Evolutionary conservation across 1,139 yeast species (phyloP).

Genomic region (Kodamaea suecica): DNA sequence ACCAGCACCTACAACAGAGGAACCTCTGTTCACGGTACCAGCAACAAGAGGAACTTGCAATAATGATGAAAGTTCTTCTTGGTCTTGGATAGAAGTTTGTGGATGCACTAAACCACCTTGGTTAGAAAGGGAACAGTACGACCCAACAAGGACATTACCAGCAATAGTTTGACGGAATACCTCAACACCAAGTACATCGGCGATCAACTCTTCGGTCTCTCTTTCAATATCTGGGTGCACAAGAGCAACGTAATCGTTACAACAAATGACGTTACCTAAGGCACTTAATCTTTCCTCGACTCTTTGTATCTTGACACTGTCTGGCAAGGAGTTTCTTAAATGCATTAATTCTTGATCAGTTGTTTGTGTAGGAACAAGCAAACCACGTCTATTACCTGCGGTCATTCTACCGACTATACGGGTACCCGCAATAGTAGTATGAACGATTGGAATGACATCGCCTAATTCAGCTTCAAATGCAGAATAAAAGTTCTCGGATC

Average conservation of each 20-base stretch:
- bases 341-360: conserved; percentile 99
- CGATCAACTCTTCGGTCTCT: conserved; percentile 97
- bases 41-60: conserved; percentile 98
- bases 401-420: conserved; percentile 98
- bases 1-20: conserved; percentile 97
- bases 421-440: conserved; percentile 96
- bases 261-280: conserved; percentile 95
- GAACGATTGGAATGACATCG: conserved; percentile 93
- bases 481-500: conserved; percentile 95
- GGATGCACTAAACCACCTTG: conserved; percentile 99
- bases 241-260: conserved; percentile 97
- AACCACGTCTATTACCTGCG: conserved; percentile 97
- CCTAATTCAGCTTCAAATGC: conserved; percentile 98
- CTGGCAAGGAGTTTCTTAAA: conserved; percentile 96
- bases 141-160: conserved; percentile 95
- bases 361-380: conserved; percentile 95
- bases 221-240: conserved; percentile 99
- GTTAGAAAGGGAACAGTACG: conserved; percentile 90
- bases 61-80: conserved; percentile 93
- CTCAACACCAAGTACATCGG: conserved; percentile 98
- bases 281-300: conserved; percentile 98
- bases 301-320: conserved; percentile 90
- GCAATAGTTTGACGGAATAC: conserved; percentile 99
- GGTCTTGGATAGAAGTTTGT: conserved; percentile 94
- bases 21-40: conserved; percentile 98